Percentiles rank a stretch among this genome's conserved stretches.
Conservation (phyloP, 1,284 basidiomycete species). For the Clitocybe nebularis region DNA sequence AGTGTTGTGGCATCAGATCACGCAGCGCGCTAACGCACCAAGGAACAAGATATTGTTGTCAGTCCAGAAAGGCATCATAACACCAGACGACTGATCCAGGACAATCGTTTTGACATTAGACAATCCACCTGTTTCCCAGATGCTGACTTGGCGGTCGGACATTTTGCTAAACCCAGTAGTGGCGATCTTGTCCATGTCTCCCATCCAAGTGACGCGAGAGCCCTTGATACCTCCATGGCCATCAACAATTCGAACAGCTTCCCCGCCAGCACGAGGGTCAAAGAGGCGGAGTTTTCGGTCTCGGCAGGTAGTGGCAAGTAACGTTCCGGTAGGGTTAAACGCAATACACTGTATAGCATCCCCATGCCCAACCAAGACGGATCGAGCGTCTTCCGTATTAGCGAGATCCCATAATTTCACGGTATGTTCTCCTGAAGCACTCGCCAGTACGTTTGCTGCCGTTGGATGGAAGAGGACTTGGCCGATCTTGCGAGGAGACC, state of each 20-base stretch:
- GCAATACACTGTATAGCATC: slow-evolving; percentile 88
- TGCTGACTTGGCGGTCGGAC: slow-evolving; percentile 85
- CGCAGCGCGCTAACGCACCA: slow-evolving; percentile 41
- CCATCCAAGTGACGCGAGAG: slow-evolving; percentile 88
- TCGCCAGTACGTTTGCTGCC: slow-evolving; percentile 83
- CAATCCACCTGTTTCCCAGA: slow-evolving; percentile 83
- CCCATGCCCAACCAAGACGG: slow-evolving; percentile 71
- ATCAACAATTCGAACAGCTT: slow-evolving; percentile 79
- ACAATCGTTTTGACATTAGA: slow-evolving; percentile 71
- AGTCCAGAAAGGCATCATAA: slow-evolving; percentile 96
- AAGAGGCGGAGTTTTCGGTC: slow-evolving; percentile 93
- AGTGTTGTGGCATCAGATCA: slow-evolving; percentile 4
- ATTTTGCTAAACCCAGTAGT: slow-evolving; percentile 96
- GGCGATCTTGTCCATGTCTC: slow-evolving; percentile 81
- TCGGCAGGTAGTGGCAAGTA: slow-evolving; percentile 78
- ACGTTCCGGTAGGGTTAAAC: slow-evolving; percentile 81
- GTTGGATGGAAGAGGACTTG: slow-evolving; percentile 96
- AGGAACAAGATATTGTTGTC: slow-evolving; percentile 95
- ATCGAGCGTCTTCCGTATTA: slow-evolving; percentile 57
- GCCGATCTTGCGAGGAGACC: slow-evolving; percentile 82
- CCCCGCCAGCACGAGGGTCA: slow-evolving; percentile 78
- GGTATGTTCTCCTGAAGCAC: slow-evolving; percentile 84
- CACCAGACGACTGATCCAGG: slow-evolving; percentile 87
- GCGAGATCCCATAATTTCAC: slow-evolving; percentile 93
- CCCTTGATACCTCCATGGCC: slow-evolving; percentile 95